Conservation (phyloP, 805 yeast genomes). For the Cyberlindnera samutprakarnensis region DNA sequence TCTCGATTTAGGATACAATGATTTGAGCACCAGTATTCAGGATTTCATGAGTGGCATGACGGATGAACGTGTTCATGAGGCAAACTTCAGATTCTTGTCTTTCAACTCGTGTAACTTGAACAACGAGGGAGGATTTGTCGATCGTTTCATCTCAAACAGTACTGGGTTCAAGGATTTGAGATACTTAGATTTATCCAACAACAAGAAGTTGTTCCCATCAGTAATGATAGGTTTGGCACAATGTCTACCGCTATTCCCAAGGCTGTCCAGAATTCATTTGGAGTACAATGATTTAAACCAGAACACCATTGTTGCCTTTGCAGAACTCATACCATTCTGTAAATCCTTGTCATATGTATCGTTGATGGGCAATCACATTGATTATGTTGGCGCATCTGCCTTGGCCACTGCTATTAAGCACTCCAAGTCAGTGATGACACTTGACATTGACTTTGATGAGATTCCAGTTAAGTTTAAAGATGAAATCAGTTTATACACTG, state of each 20-base stretch:
- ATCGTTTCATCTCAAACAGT: slow-evolving; percentile 36
- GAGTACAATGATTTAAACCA: slow-evolving; percentile 60
- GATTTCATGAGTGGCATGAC: slow-evolving; percentile 22
- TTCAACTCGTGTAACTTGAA: slow-evolving; percentile 58
- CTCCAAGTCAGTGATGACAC: slow-evolving; percentile 52
- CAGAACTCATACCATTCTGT: slow-evolving; percentile 69
- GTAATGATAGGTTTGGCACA: slow-evolving; percentile 44
- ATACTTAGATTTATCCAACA: slow-evolving; percentile 74
- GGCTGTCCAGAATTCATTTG: slow-evolving; percentile 57
- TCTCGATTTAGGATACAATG: slow-evolving; percentile 79
- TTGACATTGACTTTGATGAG: slow-evolving; percentile 56
- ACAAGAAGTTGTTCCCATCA: slow-evolving; percentile 60
- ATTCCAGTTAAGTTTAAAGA: slow-evolving; percentile 55
- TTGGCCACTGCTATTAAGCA: slow-evolving; percentile 59
- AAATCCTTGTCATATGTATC: slow-evolving; percentile 58
- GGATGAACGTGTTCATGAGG: slow-evolving; percentile 18
- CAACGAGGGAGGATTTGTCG: slow-evolving; percentile 23
- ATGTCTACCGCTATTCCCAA: slow-evolving; percentile 64
- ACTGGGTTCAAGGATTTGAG: slow-evolving; percentile 51
- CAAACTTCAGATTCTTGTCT: slow-evolving; percentile 41
- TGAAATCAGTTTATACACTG: slow-evolving; percentile 65
- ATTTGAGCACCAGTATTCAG: slow-evolving; percentile 34
- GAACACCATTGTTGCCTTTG: slow-evolving; percentile 49
- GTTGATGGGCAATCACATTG: slow-evolving; percentile 57
- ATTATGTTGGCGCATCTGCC: slow-evolving; percentile 54